These are phyloP conservation scores for Hyaloscypha finlandica DNA, from an alignment of 495 filamentous ascomycete genomes.

Conservation along the genomic window DNA sequence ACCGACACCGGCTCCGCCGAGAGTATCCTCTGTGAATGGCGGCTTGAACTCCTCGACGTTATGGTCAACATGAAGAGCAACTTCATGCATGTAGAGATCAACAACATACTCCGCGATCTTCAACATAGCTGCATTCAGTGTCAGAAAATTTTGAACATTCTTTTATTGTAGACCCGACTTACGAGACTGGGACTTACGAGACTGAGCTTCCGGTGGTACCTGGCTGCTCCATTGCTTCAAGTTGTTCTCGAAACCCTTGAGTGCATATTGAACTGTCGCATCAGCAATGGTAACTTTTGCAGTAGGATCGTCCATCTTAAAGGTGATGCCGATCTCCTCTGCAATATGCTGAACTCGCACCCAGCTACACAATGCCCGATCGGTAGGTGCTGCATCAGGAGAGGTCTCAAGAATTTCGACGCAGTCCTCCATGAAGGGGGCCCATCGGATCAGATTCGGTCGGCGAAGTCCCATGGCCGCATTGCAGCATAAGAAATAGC, in stretches of 20 bases:
- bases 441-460: slow-evolving; percentile 81
- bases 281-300: slow-evolving; percentile 69
- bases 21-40: slow-evolving; percentile 48
- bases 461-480: slow-evolving; percentile 76
- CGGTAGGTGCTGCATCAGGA: slow-evolving; percentile 69
- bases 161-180: slow-evolving; percentile 13
- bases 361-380: slow-evolving; percentile 72
- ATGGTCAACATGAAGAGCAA: slow-evolving; percentile 75
- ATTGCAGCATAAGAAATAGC: slow-evolving; percentile 76
- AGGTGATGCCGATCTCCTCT: slow-evolving; percentile 76
- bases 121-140: slow-evolving; percentile 48
- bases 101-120: slow-evolving; percentile 63
- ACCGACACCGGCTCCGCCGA: slow-evolving; percentile 29
- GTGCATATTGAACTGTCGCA: slow-evolving; percentile 68
- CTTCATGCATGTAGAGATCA: slow-evolving; percentile 84
- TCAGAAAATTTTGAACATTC: slow-evolving; percentile 12
- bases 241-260: slow-evolving; percentile 76
- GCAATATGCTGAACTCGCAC: slow-evolving; percentile 76
- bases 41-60: slow-evolving; percentile 60
- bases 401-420: slow-evolving; percentile 72
- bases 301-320: slow-evolving; percentile 73
- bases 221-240: slow-evolving; percentile 63
- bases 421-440: slow-evolving; percentile 83
- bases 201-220: slow-evolving; percentile 30
- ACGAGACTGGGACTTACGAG: slow-evolving; percentile 39